Evolutionary conservation across 805 yeast genomes (phyloP).

Genomic region (Ogataea minuta): DNA sequence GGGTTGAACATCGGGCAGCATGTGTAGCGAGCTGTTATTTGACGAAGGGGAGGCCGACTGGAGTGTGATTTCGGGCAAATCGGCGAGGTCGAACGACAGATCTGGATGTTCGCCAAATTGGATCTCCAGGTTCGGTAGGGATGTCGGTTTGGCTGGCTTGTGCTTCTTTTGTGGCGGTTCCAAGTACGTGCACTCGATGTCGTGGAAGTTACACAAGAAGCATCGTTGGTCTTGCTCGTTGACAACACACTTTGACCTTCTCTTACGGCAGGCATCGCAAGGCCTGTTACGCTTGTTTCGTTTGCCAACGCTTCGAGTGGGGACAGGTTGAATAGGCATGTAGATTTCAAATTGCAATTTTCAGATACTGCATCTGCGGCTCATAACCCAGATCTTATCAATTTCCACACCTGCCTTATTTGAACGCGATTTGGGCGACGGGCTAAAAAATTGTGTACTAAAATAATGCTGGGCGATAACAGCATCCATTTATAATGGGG

Average conservation of each 20-base stretch:
- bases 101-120: too few species aligned
- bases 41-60: not conserved
- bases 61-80: not conserved
- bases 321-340: too few species aligned
- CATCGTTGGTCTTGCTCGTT: slow-evolving; percentile 12
- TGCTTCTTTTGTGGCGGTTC: slow-evolving; percentile 20
- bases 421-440: slow-evolving; percentile 2
- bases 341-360: too few species aligned
- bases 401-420: not conserved
- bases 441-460: not conserved
- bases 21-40: too few species aligned
- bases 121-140: not conserved
- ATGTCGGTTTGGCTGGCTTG: not conserved
- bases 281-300: slow-evolving; percentile 6
- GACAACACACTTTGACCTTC: slow-evolving; percentile 19
- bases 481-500: slow-evolving; percentile 7
- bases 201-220: slow-evolving; percentile 17
- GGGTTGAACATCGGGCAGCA: too few species aligned
- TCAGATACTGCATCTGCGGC: too few species aligned
- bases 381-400: slow-evolving; percentile 1
- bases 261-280: slow-evolving; percentile 20
- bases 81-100: not conserved
- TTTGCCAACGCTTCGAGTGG: not conserved
- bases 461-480: not conserved
- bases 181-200: slow-evolving; percentile 15